Evolutionary conservation across 2,329 filamentous ascomycete species (phyloP).

Genomic region (Scleromitrula shiraiana): DNA sequence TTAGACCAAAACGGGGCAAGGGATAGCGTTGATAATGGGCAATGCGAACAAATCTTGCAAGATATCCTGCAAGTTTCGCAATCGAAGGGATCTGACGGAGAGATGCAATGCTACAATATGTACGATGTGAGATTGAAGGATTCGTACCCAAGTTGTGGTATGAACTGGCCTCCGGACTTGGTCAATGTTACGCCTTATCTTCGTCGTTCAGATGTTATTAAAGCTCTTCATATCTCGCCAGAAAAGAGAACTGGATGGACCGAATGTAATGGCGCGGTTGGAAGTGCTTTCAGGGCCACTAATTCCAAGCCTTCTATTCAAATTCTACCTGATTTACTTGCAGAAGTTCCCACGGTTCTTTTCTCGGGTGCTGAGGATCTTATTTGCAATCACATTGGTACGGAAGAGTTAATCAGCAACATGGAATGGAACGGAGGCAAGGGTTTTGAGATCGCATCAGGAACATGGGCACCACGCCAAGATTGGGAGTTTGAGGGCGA

Average conservation of each 20-base stretch:
- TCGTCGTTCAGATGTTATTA: slow-evolving; percentile 66
- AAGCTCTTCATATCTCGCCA: slow-evolving; percentile 72
- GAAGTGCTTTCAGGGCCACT: slow-evolving; percentile 57
- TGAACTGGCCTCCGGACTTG: slow-evolving; percentile 96
- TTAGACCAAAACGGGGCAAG: slow-evolving; percentile 50
- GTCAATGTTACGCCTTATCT: slow-evolving; percentile 72
- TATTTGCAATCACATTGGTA: slow-evolving; percentile 96
- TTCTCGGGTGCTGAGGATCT: slow-evolving; percentile 93
- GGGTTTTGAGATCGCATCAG: slow-evolving; percentile 81
- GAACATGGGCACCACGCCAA: slow-evolving; percentile 82
- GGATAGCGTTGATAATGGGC: slow-evolving; percentile 55
- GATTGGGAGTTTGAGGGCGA: slow-evolving; percentile 93
- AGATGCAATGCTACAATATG: slow-evolving; percentile 75
- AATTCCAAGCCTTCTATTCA: slow-evolving; percentile 67
- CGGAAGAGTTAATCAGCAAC: slow-evolving; percentile 81
- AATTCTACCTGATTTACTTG: slow-evolving; percentile 70
- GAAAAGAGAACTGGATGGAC: slow-evolving; percentile 84
- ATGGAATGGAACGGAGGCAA: slow-evolving; percentile 88
- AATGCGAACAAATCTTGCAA: slow-evolving; percentile 72
- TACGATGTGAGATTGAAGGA: slow-evolving; percentile 90
- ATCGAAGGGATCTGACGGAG: slow-evolving; percentile 42
- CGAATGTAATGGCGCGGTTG: slow-evolving; percentile 79
- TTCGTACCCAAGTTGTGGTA: slow-evolving; percentile 75
- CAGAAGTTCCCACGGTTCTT: slow-evolving; percentile 69
- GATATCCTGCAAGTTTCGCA: slow-evolving; percentile 61